Evolutionary conservation across 768 basidiomycete genomes (phyloP), one percentile per base, ranked within the genome.

Genomic region (Lactifluus subvellereus): DNA sequence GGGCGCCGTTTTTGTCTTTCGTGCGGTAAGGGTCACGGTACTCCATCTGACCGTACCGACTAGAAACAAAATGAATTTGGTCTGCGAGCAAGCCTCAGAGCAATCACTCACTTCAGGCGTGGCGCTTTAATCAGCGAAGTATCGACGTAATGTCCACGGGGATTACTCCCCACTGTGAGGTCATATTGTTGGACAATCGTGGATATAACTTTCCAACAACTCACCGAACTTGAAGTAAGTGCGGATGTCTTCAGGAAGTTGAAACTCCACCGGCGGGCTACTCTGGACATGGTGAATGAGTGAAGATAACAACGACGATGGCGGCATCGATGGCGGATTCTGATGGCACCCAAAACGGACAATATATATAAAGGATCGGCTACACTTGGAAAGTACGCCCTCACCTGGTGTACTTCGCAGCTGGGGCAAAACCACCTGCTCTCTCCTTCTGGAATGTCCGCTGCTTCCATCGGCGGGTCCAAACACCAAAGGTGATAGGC

Each of bases 401-500:
- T 64, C 70, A 90, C 88, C 79, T 88, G 85, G 65, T 80, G 79
- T 68, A 85, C 78, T 58, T 76, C 74, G 75, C 89, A 91, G 59
- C 81, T 78, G 45, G 86, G 87, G 74, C 91, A 92, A 75, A 85
- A 91, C 87, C 88, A 94, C 72, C 83, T 80, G 67, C 74, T 71
- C 53, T 80, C 77, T 68, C 86, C 83, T 75, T 91, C 89, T 13
- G 90, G 89, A 50, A 97, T 84, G 74, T 97, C 93, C 65, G 88
- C 81, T 54, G 85, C 78, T 65, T 94, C 91, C 79, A 98, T 83
- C 22, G 97, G 97, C 57, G 97, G 97, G 74, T 99, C 90, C 67
- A 99, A 81, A 74, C 97, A 99, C 83, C 89, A 87, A 64, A 98
- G 85, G 76, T 99, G 97, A 74, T 97, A 99, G 7, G 94, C 93